Base-by-base conservation (phyloP, 257 asterid genomes). In the Salvia rosmarinus region DNA sequence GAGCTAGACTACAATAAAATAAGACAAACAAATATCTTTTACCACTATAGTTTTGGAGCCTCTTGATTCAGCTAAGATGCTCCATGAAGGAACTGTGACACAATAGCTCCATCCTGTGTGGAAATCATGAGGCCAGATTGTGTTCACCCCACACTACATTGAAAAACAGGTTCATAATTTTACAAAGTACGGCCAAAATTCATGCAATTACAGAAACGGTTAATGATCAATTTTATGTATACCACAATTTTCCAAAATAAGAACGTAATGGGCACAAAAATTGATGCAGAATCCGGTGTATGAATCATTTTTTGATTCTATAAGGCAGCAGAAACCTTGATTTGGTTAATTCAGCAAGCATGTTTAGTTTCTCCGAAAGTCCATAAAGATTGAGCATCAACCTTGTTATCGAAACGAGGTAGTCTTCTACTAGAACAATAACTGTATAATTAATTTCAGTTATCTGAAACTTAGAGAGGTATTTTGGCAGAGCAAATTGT, bases 41-140 rank as follows among this genome's bases (percentile, higher is more conserved):
- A 90, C 96, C 92, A 85, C 95, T 14, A 83, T 79, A 64, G 86
- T 72, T 63, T 85, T 88, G 55, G 90, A 87, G 71, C 71, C 81
- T 59, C 83, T 77, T 75, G 90, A 54, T 59, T 81, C 85, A 55
- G 89, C 79, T 21, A 81, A 72, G 74, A 79, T 47, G 63, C 78
- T 80, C 95, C 92, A 90, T 69, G 90, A 84, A 73, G 95, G 92
- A 75, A 90, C 60, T 20, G 88, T 84, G 68, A 81, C 95, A 68
- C 90, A 87, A 70, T 86, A 90, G 79, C 88, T 90, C 96, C 96
- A 90, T 67, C 96, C 87, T 9, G 89, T 78, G 74, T 35, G 89
- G 80, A 63, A 78, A 76, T 80, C 90, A 65, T 76, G 89, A 3
- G 96, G 95, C 92, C 95, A 90, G 60, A 86, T 75, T 35, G 90